Percentiles rank a stretch among this genome's conserved stretches.
phyloP scores from a whole-genome alignment of 176 grass and related monocot species.

The Triticum dicoccoides region DNA sequence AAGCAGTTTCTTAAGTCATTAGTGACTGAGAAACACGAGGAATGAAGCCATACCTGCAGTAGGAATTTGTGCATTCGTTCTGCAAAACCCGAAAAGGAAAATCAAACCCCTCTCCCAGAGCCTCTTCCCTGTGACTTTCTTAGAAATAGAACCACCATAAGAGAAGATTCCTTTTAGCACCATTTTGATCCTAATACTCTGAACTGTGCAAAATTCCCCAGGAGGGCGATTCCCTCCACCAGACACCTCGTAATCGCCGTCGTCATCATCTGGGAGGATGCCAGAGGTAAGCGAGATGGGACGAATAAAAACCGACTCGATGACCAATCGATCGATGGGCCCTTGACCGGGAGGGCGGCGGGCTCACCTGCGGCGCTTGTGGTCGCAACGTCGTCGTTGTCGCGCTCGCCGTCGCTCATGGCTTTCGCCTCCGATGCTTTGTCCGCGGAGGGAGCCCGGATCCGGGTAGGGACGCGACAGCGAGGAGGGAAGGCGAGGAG shows the following conservation, averaged over 20 bases:
- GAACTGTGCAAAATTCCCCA: slow-evolving; percentile 28
- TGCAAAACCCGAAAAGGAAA: too few species aligned
- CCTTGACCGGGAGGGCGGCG: background rate
- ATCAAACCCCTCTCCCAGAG: too few species aligned
- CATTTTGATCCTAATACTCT: too few species aligned
- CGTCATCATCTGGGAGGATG: slow-evolving; percentile 54
- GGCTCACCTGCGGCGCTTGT: slow-evolving; percentile 36
- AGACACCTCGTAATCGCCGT: slow-evolving; percentile 77
- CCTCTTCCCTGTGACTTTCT: too few species aligned
- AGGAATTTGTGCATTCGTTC: too few species aligned
- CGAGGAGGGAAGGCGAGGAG: background rate
- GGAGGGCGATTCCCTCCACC: slow-evolving; percentile 58
- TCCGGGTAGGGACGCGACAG: background rate
- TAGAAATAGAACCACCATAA: too few species aligned
- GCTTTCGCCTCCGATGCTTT: background rate
- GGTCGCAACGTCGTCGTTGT: slow-evolving; percentile 32
- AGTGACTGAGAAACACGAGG: too few species aligned
- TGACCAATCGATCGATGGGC: background rate
- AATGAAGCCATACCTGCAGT: too few species aligned
- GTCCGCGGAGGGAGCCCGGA: background rate
- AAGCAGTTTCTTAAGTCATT: too few species aligned
- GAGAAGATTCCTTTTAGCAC: too few species aligned
- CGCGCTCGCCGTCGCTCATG: slow-evolving; percentile 43
- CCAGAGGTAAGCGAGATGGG: background rate
- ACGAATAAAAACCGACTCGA: background rate